Percentiles rank a stretch among this genome's conserved stretches.
Conservation (phyloP, 768 basidiomycete genomes). For the Tulasnella sp. region DNA sequence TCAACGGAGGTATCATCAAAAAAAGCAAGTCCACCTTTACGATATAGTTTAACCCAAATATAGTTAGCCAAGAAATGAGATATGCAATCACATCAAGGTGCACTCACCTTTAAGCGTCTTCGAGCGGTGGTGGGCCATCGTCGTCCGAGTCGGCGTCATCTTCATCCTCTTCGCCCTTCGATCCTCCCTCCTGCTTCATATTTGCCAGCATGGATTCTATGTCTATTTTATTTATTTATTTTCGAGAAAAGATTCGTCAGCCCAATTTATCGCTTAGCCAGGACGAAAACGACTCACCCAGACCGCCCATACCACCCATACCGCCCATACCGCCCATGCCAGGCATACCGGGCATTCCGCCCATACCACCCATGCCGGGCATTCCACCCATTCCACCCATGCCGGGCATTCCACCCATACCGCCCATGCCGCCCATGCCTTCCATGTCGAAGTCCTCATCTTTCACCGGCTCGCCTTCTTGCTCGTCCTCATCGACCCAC, state of each 20-base stretch:
- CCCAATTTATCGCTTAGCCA: constrained; percentile 23
- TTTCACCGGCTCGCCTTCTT: constrained; percentile 48
- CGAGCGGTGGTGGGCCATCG: constrained; percentile 74
- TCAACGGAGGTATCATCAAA: background rate
- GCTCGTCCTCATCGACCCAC: constrained; percentile 98
- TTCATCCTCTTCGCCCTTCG: constrained; percentile 34
- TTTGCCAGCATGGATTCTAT: constrained; percentile 34
- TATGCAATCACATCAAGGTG: background rate
- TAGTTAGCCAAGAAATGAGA: background rate
- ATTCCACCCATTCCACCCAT: constrained; percentile 33
- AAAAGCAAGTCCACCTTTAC: background rate
- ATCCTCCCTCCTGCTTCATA: constrained; percentile 13
- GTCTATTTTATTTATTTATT: constrained; percentile 48
- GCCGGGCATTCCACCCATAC: constrained; percentile 27
- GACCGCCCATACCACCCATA: constrained; percentile 52
- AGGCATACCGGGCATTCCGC: constrained; percentile 40
- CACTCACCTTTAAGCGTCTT: constrained; percentile 44
- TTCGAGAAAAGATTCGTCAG: constrained; percentile 40
- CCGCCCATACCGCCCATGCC: constrained; percentile 49
- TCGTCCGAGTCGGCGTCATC: constrained; percentile 45
- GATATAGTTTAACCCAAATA: background rate
- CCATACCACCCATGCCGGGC: constrained; percentile 29
- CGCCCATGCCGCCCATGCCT: constrained; percentile 27
- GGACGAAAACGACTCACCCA: constrained; percentile 29
- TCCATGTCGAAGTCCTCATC: constrained; percentile 40